Evolutionary conservation across 306 rosid species (phyloP), one percentile per base, ranked within the genome.

Genomic region (Ceratonia siliqua): DNA sequence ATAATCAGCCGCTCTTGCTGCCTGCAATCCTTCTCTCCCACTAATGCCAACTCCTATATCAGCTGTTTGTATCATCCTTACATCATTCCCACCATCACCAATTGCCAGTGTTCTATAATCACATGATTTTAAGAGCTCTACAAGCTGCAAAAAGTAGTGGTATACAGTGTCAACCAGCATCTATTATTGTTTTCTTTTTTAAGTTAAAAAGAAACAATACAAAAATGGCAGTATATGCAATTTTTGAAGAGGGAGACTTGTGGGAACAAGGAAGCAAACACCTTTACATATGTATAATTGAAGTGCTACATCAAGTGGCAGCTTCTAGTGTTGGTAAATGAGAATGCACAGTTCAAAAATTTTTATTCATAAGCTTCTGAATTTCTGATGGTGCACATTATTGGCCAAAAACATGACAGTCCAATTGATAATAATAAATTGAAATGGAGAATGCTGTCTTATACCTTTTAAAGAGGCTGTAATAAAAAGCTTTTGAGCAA

Each of bases 1-100:
- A 81, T 95, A 95, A 87, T 95, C 99, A 62, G 99, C 98, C 2
- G 99, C 98, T 84, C 99, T 92, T n/a, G 99, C 99, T 59, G 99
- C 99, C 85, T 95, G 99, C 82, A 92, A 84, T 79, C 99, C 99
- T 87, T 95, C 99, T 82, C 99, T 84, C 58, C 99, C 99, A 79
- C 99, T 95, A 67, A 95, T 95, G 75, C 99, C 99, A 74, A 95
- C 97, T 63, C 99, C 97, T 70, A 94, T 94, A 72, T 94, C 95
- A 59, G 99, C 99, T 83, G 92, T 92, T 70, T 95, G 99, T 80
- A 95, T 95, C 99, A 95, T 92, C 87, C 99, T 92, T 77, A 95
- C 99, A 73, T 95, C 99, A 77, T 95, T 95, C 64, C 99, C 99
- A 62, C 96, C 99, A 83, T 95, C 99, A 38, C 99, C 99, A 81